Base-by-base conservation (phyloP, 2,329 filamentous ascomycete species). In the Alternaria sp. region DNA sequence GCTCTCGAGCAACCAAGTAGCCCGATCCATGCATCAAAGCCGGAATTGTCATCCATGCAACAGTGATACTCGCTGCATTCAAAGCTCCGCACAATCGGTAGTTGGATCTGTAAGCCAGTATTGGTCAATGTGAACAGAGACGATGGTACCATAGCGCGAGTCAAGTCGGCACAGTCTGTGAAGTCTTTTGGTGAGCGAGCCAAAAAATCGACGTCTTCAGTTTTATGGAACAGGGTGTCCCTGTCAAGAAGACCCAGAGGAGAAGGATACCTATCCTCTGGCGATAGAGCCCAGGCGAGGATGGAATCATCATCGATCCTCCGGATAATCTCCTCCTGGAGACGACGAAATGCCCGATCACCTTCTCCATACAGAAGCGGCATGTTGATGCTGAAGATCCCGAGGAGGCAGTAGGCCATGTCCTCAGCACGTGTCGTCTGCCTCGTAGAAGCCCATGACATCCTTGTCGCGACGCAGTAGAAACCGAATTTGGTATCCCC, bases 331-430 rank as follows among this genome's bases (percentile, higher is more conserved):
- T 73, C 73, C 55, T 71, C 61, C 43, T 72, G 67, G 4, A 76
- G 62, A 10, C 73, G 54, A 2, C 10, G 17, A 57, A 75, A 76
- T 2, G 73, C 71, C 19, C 62, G 59, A 8, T 62, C 9, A 4
- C 74, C 74, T 66, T 77, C 77, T 7, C 77, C 77, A 57, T 79
- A 79, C 1, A 76, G 54, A 10, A 76, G 57, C 4, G 74, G 68
- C 69, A 79, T 75, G 25, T 70, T 69, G 7, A 78, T 65, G 36
- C 63, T 62, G 55, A 77, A 76, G 2, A 78, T 63, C 1, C 77
- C 77, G 3, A 79, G 58, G 3, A 79, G 66, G 21, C 62, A 77
- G 50, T 79, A 79, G 2, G 74, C 72, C 8, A 49, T 52, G 57
- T 79, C 77, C 62, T 79, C 77, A 1, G 36, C 15, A 15, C 69